Evolutionary conservation across 202 grass and related monocot species (phyloP).

Genomic region (Carex sylvatica): DNA sequence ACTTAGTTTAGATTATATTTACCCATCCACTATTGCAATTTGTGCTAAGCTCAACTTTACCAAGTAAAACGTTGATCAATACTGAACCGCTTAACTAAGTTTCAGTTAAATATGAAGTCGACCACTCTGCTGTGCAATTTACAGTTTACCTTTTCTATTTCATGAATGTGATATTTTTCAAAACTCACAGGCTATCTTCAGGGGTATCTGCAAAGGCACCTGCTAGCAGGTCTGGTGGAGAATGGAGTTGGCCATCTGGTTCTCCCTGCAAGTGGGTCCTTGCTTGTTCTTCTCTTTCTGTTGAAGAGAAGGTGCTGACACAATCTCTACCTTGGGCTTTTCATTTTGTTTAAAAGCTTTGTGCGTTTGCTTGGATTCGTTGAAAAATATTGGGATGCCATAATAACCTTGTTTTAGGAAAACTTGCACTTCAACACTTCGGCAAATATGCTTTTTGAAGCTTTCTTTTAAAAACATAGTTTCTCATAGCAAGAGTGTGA

Average conservation of each 20-base stretch:
- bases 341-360: slow-evolving; percentile 21
- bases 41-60: background rate
- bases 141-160: background rate
- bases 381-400: background rate
- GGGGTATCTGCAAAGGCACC: slow-evolving; percentile 24
- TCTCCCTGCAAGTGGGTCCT: slow-evolving; percentile 78
- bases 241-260: slow-evolving; percentile 68
- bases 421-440: background rate
- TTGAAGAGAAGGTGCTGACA: slow-evolving; percentile 59
- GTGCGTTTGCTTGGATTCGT: background rate
- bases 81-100: background rate
- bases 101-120: background rate
- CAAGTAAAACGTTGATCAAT: background rate
- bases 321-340: background rate
- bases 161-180: slow-evolving; percentile 6
- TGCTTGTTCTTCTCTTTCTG: slow-evolving; percentile 80
- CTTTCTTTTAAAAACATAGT: background rate
- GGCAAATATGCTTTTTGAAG: background rate
- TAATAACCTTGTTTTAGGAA: background rate
- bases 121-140: background rate
- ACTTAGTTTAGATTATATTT: slow-evolving; percentile 2
- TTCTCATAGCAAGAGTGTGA: background rate
- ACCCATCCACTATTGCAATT: background rate
- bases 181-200: slow-evolving; percentile 44
- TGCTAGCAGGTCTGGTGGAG: slow-evolving; percentile 26